Conservation (phyloP, 352 stramenopile genomes). For the Phytophthora foliorum region DNA sequence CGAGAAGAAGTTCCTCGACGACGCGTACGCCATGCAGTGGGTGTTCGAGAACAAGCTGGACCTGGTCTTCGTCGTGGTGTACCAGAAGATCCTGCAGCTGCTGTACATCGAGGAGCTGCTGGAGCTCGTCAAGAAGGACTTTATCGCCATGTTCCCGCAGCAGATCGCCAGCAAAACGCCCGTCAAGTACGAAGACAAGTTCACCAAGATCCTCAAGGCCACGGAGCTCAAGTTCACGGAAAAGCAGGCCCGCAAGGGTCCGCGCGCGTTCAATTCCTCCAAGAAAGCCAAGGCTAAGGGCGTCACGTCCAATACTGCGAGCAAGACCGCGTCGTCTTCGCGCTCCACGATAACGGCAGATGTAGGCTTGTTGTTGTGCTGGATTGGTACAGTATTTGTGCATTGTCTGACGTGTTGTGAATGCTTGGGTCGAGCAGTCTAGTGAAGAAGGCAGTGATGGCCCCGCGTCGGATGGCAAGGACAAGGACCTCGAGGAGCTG, state of each 20-base stretch:
- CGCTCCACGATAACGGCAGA: slow-evolving; percentile 48
- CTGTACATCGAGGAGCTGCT: slow-evolving; percentile 94
- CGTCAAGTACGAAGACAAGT: slow-evolving; percentile 86
- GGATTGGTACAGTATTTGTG: slow-evolving; percentile 11
- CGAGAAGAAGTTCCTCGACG: slow-evolving; percentile 87
- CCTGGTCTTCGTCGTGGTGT: slow-evolving; percentile 93
- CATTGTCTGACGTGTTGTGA: slow-evolving; percentile 12
- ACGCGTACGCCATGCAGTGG: slow-evolving; percentile 93
- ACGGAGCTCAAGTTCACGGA: slow-evolving; percentile 74
- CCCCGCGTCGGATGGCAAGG: slow-evolving; percentile 54
- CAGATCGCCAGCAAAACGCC: slow-evolving; percentile 78
- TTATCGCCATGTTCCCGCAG: slow-evolving; percentile 76
- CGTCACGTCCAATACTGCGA: slow-evolving; percentile 50
- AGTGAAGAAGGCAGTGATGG: slow-evolving; percentile 76
- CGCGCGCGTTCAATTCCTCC: slow-evolving; percentile 69
- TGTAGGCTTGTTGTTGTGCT: slow-evolving; percentile 24
- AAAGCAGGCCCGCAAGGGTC: slow-evolving; percentile 69
- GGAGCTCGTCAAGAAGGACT: slow-evolving; percentile 89
- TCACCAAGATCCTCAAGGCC: slow-evolving; percentile 82
- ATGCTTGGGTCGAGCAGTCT: slow-evolving; percentile 42
- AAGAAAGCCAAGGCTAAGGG: slow-evolving; percentile 78
- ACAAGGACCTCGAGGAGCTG: slow-evolving; percentile 66
- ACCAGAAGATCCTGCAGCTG: slow-evolving; percentile 93
- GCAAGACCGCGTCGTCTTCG: slow-evolving; percentile 55
- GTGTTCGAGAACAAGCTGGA: slow-evolving; percentile 94